phyloP scores from a whole-genome alignment of 2,329 filamentous ascomycete species.

The Alternaria brassicicola region DNA sequence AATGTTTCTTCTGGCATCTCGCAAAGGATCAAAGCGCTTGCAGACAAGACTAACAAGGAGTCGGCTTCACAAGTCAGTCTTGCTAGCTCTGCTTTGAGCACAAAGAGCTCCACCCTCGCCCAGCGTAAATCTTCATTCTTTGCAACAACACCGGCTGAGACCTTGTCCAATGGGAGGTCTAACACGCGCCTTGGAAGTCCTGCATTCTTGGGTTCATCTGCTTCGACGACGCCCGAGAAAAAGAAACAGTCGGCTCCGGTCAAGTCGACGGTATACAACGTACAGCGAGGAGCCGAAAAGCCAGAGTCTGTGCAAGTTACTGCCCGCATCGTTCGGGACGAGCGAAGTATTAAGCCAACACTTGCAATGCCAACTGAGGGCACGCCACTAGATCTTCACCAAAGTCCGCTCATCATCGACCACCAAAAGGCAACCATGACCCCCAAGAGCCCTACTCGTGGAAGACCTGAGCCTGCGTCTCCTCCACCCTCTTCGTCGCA shows the following conservation, averaged over 20 bases:
- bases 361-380: conserved; percentile 57
- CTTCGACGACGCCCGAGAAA: conserved; percentile 37
- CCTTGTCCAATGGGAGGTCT: conserved; percentile 33
- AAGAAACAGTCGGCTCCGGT: conserved; percentile 30
- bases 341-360: conserved; percentile 43
- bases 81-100: conserved; percentile 30
- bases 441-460: conserved; percentile 34
- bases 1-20: conserved; percentile 91
- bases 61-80: conserved; percentile 34
- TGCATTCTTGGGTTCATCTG: conserved; percentile 34
- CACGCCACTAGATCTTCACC: conserved; percentile 57
- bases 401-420: conserved; percentile 68
- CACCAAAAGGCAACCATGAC: conserved; percentile 54
- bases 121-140: conserved; percentile 50
- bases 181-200: conserved; percentile 40
- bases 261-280: conserved; percentile 48
- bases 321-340: conserved; percentile 78
- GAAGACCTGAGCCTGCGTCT: conserved; percentile 41
- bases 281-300: conserved; percentile 49
- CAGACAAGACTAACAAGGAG: conserved; percentile 70
- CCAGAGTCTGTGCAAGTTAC: conserved; percentile 88
- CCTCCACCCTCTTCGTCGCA: conserved; percentile 41
- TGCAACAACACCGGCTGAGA: conserved; percentile 40
- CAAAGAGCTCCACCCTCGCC: conserved; percentile 39
- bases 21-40: conserved; percentile 89